Base-by-base conservation (phyloP, 805 yeast species). In the Clavispora carvajalis region DNA sequence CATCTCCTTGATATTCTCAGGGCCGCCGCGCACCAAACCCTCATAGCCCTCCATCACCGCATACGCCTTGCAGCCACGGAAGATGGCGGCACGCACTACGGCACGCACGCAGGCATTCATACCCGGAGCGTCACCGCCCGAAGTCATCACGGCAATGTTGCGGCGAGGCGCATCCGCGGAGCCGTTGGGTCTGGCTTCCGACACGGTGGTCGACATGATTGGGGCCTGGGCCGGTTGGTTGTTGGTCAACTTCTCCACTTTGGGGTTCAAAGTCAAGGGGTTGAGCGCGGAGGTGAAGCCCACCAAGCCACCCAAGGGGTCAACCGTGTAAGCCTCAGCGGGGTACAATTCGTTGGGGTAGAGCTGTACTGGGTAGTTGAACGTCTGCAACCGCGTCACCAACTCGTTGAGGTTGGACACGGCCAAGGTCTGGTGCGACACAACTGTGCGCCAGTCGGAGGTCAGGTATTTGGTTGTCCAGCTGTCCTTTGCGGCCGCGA, bases 101-200 rank as follows among this genome's bases (percentile, higher is more conserved):
- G 88, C 86, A 46, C 89, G 65, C 18, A 82, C 89, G 25, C 79
- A 80, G 3, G 88, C 81, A 56, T 81, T 80, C 90, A 82, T 82
- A 48, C 90, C 90, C 7, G 85, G 90, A 22, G 88, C 82, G 55
- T 82, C 90, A 52, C 90, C 90, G 44, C 90, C 90, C 1, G 87
- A 80, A 1, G 89, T 82, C 87, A 82, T 82, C 12, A 82, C 85
- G 1, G 82, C 90, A 44, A 82, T 79, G 48, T 60, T 80, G 64
- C 33, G 37, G 18, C 11, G 13, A 6, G 18, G 19, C 5, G 28
- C 13, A 15, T 21, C 29, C 35, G 10, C 5, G 36, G 28, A 26
- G 39, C 10, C 29, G 19, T 37, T 4, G 5, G 28, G 9, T 33
- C 40, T 4, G 39, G 15, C 13, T 26, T 43, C 46, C 6, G 53